Evolutionary conservation across 192 early-diverging fungal species (phyloP).

Genomic region (Coemansia erecta): DNA sequence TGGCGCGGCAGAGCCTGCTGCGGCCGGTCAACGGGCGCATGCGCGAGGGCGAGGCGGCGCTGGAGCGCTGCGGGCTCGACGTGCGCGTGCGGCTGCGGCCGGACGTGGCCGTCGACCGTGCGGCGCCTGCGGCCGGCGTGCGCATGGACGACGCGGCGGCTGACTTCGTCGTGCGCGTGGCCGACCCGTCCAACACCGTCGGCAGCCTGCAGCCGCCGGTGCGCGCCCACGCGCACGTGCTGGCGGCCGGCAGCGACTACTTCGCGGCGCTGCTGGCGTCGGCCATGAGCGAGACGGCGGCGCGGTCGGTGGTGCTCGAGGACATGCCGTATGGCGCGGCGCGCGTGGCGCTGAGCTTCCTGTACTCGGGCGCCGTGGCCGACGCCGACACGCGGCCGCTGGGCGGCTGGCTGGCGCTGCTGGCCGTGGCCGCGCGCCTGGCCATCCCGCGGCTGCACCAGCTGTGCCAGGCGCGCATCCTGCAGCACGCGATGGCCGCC

Average conservation of each 20-base stretch:
- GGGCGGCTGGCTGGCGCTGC: conserved; percentile 32
- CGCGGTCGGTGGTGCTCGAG: conserved; percentile 33
- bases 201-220: conserved; percentile 47
- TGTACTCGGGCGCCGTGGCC: conserved; percentile 30
- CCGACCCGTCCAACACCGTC: conserved; percentile 38
- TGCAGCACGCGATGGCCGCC: conserved; percentile 6
- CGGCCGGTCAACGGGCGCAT: conserved; percentile 23
- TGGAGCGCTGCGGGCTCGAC: conserved; percentile 43
- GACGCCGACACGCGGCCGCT: conserved; percentile 10
- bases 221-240: conserved; percentile 31
- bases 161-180: conserved; percentile 37
- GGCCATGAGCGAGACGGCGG: conserved; percentile 32
- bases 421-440: conserved; percentile 37
- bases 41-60: conserved; percentile 23
- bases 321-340: conserved; percentile 44
- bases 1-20: conserved; percentile 46
- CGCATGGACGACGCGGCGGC: conserved; percentile 23
- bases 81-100: conserved; percentile 43
- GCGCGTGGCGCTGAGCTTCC: conserved; percentile 37
- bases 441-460: conserved; percentile 34
- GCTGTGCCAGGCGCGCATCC: conserved; percentile 37
- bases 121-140: not conserved
- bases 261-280: conserved; percentile 44
- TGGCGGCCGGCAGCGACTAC: conserved; percentile 46
- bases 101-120: conserved; percentile 17